These are phyloP conservation scores for Ilyonectria destructans DNA, from an alignment of 2,329 filamentous ascomycete genomes.

Conservation along the genomic window DNA sequence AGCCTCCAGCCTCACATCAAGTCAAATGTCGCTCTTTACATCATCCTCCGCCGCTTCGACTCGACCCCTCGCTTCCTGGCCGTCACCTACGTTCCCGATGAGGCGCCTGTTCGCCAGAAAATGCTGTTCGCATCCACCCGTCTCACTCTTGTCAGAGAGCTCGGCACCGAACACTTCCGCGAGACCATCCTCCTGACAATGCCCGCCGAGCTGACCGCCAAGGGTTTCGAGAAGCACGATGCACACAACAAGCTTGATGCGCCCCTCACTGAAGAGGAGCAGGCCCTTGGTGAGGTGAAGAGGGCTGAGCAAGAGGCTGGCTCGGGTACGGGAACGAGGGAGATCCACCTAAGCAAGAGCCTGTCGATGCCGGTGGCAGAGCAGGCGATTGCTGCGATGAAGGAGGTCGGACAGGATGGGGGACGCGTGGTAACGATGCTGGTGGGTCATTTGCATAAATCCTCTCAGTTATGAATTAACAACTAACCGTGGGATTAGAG, in stretches of 20 bases:
- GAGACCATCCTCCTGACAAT: conserved; percentile 83
- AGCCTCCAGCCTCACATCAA: conserved; percentile 76
- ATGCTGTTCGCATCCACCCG: conserved; percentile 88
- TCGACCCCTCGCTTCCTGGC: conserved; percentile 74
- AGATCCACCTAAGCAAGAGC: conserved; percentile 73
- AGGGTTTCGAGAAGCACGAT: conserved; percentile 82
- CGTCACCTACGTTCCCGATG: conserved; percentile 85
- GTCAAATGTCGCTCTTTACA: conserved; percentile 79
- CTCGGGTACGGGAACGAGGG: conserved; percentile 74
- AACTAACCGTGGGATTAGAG: conserved; percentile 64
- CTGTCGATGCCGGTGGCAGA: conserved; percentile 73
- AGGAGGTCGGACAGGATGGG: conserved; percentile 68
- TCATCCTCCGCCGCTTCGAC: conserved; percentile 80
- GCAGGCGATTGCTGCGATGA: conserved; percentile 77
- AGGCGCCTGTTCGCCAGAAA: conserved; percentile 86
- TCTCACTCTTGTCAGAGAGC: conserved; percentile 81
- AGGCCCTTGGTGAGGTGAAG: conserved; percentile 79
- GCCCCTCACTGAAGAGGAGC: conserved; percentile 86
- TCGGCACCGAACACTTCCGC: conserved; percentile 84
- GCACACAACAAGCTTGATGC: conserved; percentile 76
- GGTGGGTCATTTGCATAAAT: conserved; percentile 61
- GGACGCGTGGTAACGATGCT: conserved; percentile 75
- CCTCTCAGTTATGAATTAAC: background rate
- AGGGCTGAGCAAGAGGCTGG: conserved; percentile 82
- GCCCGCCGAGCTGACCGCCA: conserved; percentile 77